Evolutionary conservation across 176 grass and related monocot genomes (phyloP), one percentile per base, ranked within the genome.

Genomic region (Saccharum spontaneum): DNA sequence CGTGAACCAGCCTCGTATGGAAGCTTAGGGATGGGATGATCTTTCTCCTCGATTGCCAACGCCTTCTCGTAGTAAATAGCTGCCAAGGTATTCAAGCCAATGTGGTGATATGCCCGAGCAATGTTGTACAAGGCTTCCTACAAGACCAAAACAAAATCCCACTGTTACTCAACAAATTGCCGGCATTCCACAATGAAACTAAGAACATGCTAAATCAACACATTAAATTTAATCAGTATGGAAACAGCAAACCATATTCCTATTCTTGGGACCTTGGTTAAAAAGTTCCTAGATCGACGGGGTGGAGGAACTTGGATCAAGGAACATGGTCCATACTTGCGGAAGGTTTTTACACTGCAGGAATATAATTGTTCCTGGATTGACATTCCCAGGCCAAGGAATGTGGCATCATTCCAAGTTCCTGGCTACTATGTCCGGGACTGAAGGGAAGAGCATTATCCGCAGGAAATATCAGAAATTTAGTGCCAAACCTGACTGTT

Each of bases 101-200:
- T 90, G 59, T 98, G 93, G 71, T 98, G 96, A 64, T 90, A 98
- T 17, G 96, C 93, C 66, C 96, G 87, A 30, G 93, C 96, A 37
- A 98, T 80, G 70, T 95, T 95, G 64, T 98, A 98, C 75, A 95
- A 83, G 44, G 93, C 93, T 91, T 98, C 93, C 96, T 97, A 62
- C 41, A 67, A 83, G 8, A 70, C 3, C 69, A 83, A 63, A 81
- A 87, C 76, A 82, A 26, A 64, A 49, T 59, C 48, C 44, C 13
- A 15, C 18, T 67, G 78, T 80, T 16, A 80, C 28, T 37, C 12
- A 60, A 46, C 26, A 22, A 10, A 15, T 65, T 46, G 23, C 24
- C 6, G 4, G 26, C 38, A 65, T 45, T 16, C 33, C 30, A 37
- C 64, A 70, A 39, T 39, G 4, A 69, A 69, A 24, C 1, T 23